Evolutionary conservation across 306 rosid species (phyloP).

Genomic region (Vigna angularis): DNA sequence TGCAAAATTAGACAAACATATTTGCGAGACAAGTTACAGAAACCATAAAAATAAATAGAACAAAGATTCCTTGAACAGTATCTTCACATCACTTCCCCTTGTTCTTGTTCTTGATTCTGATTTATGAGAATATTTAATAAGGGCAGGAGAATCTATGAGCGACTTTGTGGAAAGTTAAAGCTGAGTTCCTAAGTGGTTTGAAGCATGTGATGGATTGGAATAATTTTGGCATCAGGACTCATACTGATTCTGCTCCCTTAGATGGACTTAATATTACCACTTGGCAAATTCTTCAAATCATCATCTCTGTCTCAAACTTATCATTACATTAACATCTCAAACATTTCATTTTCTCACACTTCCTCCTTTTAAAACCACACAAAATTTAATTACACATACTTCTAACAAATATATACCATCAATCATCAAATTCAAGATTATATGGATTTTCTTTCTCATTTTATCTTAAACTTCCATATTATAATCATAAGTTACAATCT

Average conservation of each 20-base stretch:
- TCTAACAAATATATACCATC: background rate
- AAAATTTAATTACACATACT: background rate
- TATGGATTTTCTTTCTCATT: background rate
- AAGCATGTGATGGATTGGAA: constrained; percentile 60
- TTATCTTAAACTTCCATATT: no score
- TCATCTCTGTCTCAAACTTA: constrained; percentile 5
- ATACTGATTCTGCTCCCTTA: constrained; percentile 48
- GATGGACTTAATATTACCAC: constrained; percentile 48
- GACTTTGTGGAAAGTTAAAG: constrained; percentile 59
- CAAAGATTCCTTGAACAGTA: constrained; percentile 58
- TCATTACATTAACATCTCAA: constrained; percentile 36
- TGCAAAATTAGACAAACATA: constrained; percentile 37
- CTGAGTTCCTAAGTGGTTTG: constrained; percentile 64
- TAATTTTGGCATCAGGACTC: constrained; percentile 45
- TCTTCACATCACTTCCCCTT: constrained; percentile 53
- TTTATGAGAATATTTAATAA: constrained; percentile 62
- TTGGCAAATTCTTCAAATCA: constrained; percentile 45
- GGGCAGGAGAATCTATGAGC: constrained; percentile 54
- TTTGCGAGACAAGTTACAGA: constrained; percentile 30
- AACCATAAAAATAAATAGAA: constrained; percentile 40
- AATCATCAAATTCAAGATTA: background rate
- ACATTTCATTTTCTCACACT: constrained; percentile 11
- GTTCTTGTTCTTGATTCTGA: constrained; percentile 63
- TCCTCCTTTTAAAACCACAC: background rate
- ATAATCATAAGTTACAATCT: no score